Evolutionary conservation across 192 early-diverging fungal genomes (phyloP).

Genomic region (Coemansia pectinata): DNA sequence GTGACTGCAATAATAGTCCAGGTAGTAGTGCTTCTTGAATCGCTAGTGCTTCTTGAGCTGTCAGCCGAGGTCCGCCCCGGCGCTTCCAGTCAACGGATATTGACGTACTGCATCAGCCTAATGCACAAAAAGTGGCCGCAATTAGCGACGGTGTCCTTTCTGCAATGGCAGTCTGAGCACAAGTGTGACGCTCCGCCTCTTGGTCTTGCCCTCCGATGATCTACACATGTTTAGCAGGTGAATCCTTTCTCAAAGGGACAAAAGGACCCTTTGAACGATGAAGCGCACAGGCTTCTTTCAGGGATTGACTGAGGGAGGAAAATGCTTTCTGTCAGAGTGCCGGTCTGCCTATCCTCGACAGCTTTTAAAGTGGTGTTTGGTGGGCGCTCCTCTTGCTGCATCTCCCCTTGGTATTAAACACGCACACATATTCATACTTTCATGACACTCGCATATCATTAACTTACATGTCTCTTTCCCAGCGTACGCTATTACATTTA

Average conservation of each 20-base stretch:
- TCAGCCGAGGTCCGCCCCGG: neutral
- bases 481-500: neutral
- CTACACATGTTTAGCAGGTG: slow-evolving; percentile 2
- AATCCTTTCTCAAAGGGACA: neutral
- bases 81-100: neutral
- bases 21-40: no score
- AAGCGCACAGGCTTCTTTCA: neutral
- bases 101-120: neutral
- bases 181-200: neutral
- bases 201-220: neutral
- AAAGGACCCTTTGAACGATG: neutral
- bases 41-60: no score
- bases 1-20: neutral
- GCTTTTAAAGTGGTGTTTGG: neutral
- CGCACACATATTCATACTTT: neutral
- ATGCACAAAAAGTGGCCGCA: neutral
- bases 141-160: neutral
- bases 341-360: neutral
- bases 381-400: neutral
- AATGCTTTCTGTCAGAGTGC: neutral
- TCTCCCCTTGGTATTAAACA: neutral
- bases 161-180: neutral
- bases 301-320: neutral
- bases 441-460: slow-evolving; percentile 1
- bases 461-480: slow-evolving; percentile 2